Base-by-base conservation (phyloP, 768 basidiomycete genomes). In the Clitopilus hobsonii region DNA sequence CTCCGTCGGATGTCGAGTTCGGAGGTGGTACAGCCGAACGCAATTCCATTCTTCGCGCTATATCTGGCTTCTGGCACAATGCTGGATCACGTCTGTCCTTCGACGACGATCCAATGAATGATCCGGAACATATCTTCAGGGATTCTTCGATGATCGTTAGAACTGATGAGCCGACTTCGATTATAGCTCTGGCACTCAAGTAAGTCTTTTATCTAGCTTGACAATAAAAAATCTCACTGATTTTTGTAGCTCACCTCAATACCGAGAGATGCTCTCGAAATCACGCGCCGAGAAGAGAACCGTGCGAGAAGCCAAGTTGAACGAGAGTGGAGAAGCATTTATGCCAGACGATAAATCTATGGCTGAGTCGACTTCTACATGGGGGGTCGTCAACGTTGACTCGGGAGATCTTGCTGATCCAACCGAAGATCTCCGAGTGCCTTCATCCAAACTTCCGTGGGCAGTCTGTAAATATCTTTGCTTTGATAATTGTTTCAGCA, bases 91-190 rank as follows among this genome's bases (percentile, higher is more conserved):
- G 91, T 8, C 72, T 79, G 65, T 83, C 76, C 28, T 72, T 82
- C 58, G 84, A 87, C 63, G 86, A 88, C 10, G 87, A 91, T 62
- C 81, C 82, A 3, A 79, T 86, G 68, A 78, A 80, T 57, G 88
- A 92, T 65, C 86, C 86, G 1, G 95, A 98, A 63, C 94, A 98
- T 65, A 88, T 98, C 49, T 98, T 97, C 72, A 81, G 91, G 30
- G 95, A 96, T 64, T 94, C 92, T 14, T 86, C 89, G 1, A 95
- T 98, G 83, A 86, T 98, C 51, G 89, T 99, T 18, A 82, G 96
- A 18, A 94, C 94, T 18, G 94, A 98, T 67, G 97, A 99, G 65
- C 97, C 96, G 2, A 97, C 95, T 0, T 98, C 96, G 16, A 97
- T 98, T 64, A 94, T 98, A 59, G 95, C 97, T 6, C 85, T 98